Percentiles rank a stretch among this genome's conserved stretches.
Conservation (phyloP, 495 filamentous ascomycete species). For the Hypoxylon subgilvum region DNA sequence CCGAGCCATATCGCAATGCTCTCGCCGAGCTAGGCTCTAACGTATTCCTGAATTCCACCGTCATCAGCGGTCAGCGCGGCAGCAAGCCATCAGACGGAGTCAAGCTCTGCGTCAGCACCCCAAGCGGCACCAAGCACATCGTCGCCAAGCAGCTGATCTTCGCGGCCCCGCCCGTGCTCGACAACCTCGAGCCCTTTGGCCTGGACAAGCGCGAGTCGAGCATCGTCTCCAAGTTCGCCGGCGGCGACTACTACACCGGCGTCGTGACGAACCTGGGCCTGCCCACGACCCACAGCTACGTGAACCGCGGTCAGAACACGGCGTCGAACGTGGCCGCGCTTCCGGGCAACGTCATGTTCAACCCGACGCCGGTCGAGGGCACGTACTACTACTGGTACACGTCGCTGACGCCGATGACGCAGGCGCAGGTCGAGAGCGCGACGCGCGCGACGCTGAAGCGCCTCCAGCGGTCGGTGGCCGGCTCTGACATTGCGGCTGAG, state of each 20-base stretch:
- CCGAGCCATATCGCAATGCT: conserved; percentile 51
- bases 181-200: conserved; percentile 42
- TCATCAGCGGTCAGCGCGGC: conserved; percentile 11
- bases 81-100: conserved; percentile 17
- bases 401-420: conserved; percentile 12
- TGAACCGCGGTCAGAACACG: conserved; percentile 19
- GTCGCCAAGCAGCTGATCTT: conserved; percentile 56
- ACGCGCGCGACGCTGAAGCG: conserved; percentile 23
- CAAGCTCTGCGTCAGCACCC: conserved; percentile 23
- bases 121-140: conserved; percentile 40
- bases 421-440: conserved; percentile 11
- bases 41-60: conserved; percentile 39
- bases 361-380: conserved; percentile 23
- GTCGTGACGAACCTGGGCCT: conserved; percentile 21
- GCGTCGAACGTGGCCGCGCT: conserved; percentile 14
- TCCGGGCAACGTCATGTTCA: conserved; percentile 28
- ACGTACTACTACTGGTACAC: conserved; percentile 36
- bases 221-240: conserved; percentile 43
- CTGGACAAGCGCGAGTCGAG: conserved; percentile 45
- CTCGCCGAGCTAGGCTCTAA: conserved; percentile 42
- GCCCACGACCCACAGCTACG: conserved; percentile 15
- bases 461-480: conserved; percentile 12
- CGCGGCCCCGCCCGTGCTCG: conserved; percentile 48
- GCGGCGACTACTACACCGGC: conserved; percentile 25
- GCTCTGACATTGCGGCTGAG: conserved; percentile 7